Evolutionary conservation across 176 grass and related monocot genomes (phyloP).

Genomic region (Bonia amplexicaulis): DNA sequence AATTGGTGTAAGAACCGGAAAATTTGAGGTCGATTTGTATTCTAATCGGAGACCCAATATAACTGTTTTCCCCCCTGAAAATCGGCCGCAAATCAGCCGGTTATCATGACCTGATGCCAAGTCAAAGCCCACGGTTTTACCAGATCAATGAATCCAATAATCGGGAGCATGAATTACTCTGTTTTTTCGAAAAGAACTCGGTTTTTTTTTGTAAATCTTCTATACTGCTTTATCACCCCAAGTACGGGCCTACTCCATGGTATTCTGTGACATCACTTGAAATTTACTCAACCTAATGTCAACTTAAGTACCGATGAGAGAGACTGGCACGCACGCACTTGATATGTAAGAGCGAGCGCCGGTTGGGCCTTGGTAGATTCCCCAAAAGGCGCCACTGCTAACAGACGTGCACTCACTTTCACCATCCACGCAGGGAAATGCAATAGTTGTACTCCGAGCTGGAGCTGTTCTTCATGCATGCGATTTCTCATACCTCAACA

Average conservation of each 20-base stretch:
- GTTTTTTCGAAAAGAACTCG: neutral
- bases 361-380: neutral
- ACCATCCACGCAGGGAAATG: neutral
- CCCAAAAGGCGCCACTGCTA: neutral
- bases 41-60: too few relatives aligned
- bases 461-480: neutral
- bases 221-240: neutral
- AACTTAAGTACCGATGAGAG: neutral
- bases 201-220: neutral
- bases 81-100: too few relatives aligned
- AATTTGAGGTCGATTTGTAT: too few relatives aligned
- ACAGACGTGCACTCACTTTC: neutral
- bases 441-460: neutral
- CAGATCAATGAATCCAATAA: slow-evolving; percentile 30
- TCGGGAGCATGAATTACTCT: neutral
- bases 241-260: neutral
- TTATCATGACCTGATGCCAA: neutral
- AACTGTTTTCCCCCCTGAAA: too few relatives aligned
- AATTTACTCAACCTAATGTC: neutral
- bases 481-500: neutral
- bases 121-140: slow-evolving; percentile 16
- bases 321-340: neutral
- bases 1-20: too few relatives aligned
- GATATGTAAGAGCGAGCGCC: neutral
- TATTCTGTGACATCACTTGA: slow-evolving; percentile 13